Evolutionary conservation across 345 rosid species (phyloP).

Genomic region (Hibiscus syriacus): DNA sequence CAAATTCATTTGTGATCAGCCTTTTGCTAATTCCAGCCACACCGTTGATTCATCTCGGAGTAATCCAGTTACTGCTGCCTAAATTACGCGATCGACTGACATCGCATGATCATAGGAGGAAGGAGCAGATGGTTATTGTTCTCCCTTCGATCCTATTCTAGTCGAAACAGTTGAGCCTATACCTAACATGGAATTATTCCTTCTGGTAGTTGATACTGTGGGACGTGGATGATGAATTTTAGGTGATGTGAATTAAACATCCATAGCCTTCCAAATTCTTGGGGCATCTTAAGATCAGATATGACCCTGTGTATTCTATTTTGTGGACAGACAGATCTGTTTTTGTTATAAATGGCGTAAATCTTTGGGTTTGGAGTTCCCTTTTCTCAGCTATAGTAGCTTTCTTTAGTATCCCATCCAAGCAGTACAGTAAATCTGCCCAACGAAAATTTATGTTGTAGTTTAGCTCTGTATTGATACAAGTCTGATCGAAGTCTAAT

Average conservation of each 20-base stretch:
- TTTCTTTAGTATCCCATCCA: no score
- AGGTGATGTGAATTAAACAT: background rate
- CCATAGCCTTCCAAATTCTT: background rate
- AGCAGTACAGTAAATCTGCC: no score
- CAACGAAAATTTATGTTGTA: no score
- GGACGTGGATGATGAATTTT: background rate
- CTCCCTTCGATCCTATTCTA: background rate
- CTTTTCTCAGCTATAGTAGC: no score
- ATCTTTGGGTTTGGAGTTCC: no score
- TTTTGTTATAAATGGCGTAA: background rate
- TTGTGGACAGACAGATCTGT: background rate
- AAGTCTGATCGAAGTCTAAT: no score
- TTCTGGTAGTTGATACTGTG: background rate
- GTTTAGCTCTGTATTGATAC: no score
- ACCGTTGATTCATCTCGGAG: background rate
- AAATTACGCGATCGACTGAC: background rate
- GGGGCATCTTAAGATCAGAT: background rate
- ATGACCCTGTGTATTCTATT: background rate
- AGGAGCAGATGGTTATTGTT: background rate
- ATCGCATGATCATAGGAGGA: background rate
- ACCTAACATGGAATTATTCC: background rate
- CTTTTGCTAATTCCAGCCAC: background rate
- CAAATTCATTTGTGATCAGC: background rate
- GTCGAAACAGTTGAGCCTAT: background rate
- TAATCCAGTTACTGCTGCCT: background rate